Base-by-base conservation (phyloP, 306 rosid genomes). In the Inga leiocalycina region DNA sequence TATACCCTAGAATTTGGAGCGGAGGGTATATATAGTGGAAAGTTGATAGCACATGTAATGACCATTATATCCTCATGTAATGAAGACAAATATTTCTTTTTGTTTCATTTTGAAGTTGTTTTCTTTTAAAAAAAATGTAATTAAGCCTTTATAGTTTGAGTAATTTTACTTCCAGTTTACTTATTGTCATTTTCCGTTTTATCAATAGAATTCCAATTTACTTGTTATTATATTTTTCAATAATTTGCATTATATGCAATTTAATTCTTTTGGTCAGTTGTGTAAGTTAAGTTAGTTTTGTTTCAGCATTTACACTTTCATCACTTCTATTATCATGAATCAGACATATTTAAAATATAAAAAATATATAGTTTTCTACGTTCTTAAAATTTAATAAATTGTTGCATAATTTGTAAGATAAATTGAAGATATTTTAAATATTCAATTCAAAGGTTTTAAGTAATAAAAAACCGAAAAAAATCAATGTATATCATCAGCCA, bases 1-100 rank as follows among this genome's bases (percentile, higher is more conserved):
- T 94, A 93, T 93, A 94, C 93, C 92, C 93, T 89, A 88, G 87
- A 83, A 83, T 91, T 91, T 83, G 94, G 88, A 89, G 97, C 64
- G 71, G 82, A 37, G 54, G 92, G 80, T 90, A 87, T 91, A 91
- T 94, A 93, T 94, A 91, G 93, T 11, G 89, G 56, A 80, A 80
- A 85, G 67, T 79, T 54, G 80, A 72, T 49, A 70, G 6, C 5
- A 3, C 4, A 2, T 1, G 15, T 6, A 88, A 86, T 81, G 84
- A 90, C 91, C 1, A 0, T 17, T 57, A 0, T 86, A 11, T 80
- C 91, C 96, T 83, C 35, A 0, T 0, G 10, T 61, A 57, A 17
- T 16, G 11, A 0, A 56, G 8, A 19, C 30, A 20, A 20, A 37
- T 44, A 46, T 14, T 20, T 8, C 5, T 14, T 41, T 10, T 66